These are phyloP conservation scores for Wallacemonas sp. DNA, from an alignment of 208 protist genomes.

Conservation along the genomic window DNA sequence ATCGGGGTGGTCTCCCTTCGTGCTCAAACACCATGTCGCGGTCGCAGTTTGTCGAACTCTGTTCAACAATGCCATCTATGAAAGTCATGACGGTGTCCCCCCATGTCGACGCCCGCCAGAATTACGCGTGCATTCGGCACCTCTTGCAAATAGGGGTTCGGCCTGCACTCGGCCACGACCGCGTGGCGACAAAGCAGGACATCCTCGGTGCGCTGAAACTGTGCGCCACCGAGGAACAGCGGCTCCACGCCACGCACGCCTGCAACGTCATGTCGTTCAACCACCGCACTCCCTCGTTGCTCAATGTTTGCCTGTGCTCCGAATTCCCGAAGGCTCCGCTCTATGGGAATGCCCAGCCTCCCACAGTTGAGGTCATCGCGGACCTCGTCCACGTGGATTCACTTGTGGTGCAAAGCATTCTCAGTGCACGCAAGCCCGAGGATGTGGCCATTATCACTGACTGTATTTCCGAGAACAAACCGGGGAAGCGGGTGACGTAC, in stretches of 20 bases:
- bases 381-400: conserved; percentile 66
- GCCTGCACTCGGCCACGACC: conserved; percentile 54
- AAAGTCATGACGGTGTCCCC: conserved; percentile 73
- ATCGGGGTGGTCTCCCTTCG: conserved; percentile 56
- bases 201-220: conserved; percentile 56
- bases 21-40: conserved; percentile 35
- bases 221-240: conserved; percentile 30
- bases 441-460: conserved; percentile 68
- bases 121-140: conserved; percentile 51
- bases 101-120: conserved; percentile 37
- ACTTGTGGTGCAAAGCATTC: conserved; percentile 46
- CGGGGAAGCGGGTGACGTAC: conserved; percentile 54
- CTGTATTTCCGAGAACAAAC: conserved; percentile 59
- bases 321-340: conserved; percentile 47
- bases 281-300: conserved; percentile 56
- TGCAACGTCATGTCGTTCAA: conserved; percentile 75
- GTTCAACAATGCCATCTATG: conserved; percentile 51
- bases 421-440: conserved; percentile 33
- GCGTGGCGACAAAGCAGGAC: conserved; percentile 45
- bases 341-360: conserved; percentile 46
- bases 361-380: conserved; percentile 63
- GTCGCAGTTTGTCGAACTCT: conserved; percentile 38
- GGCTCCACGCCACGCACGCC: conserved; percentile 60
- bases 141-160: conserved; percentile 41
- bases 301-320: conserved; percentile 57